Evolutionary conservation across 495 filamentous ascomycete species (phyloP).

Genomic region (Niebla homalea): DNA sequence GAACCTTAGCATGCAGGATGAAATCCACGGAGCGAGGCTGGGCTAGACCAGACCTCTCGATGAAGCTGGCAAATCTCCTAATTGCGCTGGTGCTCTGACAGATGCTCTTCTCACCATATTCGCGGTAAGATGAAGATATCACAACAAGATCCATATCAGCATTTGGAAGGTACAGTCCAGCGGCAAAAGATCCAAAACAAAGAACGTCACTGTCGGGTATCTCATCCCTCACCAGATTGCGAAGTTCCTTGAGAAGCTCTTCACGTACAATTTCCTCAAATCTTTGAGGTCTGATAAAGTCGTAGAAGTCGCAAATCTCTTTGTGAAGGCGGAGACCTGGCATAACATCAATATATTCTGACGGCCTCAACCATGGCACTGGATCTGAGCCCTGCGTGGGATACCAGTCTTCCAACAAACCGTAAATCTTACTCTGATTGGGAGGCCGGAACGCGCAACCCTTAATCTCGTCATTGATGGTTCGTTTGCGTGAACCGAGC

Average conservation of each 20-base stretch:
- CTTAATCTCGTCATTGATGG: constrained; percentile 54
- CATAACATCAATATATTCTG: constrained; percentile 12
- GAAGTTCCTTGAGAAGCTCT: constrained; percentile 54
- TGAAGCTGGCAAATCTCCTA: constrained; percentile 32
- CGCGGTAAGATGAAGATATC: constrained; percentile 50
- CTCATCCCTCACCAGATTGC: constrained; percentile 34
- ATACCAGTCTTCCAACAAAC: constrained; percentile 47
- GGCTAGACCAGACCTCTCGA: constrained; percentile 38
- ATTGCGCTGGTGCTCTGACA: constrained; percentile 34
- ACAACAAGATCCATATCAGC: constrained; percentile 88
- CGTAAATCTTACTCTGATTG: constrained; percentile 24
- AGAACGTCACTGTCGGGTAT: constrained; percentile 37
- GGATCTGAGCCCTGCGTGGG: constrained; percentile 28
- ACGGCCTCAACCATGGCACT: constrained; percentile 46
- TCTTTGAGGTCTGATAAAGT: constrained; percentile 60
- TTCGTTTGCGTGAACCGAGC: constrained; percentile 52
- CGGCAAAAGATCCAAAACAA: constrained; percentile 83
- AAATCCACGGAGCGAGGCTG: constrained; percentile 41
- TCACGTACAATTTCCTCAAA: constrained; percentile 64
- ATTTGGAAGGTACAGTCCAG: constrained; percentile 78
- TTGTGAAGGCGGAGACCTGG: constrained; percentile 52
- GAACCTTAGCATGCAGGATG: constrained; percentile 68
- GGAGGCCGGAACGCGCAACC: constrained; percentile 28
- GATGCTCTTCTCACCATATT: constrained; percentile 27
- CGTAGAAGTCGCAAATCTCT: constrained; percentile 76